Base-by-base conservation (phyloP, 352 stramenopile species). In the Globisporangium yorkense region DNA sequence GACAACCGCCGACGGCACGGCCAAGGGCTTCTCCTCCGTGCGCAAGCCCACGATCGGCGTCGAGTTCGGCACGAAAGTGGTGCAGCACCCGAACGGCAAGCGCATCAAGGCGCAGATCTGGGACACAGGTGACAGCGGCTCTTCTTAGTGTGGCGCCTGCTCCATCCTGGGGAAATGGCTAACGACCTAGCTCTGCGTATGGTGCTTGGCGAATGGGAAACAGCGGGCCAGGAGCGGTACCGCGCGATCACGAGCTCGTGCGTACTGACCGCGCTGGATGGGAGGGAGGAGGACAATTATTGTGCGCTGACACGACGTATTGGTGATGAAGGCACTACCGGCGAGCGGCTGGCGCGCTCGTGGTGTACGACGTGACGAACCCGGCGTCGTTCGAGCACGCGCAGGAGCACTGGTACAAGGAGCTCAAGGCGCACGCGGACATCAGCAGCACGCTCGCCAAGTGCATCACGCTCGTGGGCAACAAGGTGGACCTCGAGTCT, bases 61-160 rank as follows among this genome's bases (percentile, higher is more conserved):
- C 33, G 83, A 92, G 61, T 92, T 92, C 54, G 83, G 78, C 56
- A 92, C 83, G 39, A 86, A 88, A 54, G 87, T 89, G 56, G 67
- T 92, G 16, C 71, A 83, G 48, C 80, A 88, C 29, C 68, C 72
- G 7, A 89, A 90, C 54, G 83, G 83, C 45, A 89, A 84, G 51
- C 77, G 83, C 47, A 90, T 92, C 65, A 89, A 89, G 55, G 80
- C 80, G 37, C 82, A 92, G 68, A 90, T 92, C 50, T 92, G 82
- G 82, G 82, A 92, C 59, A 92, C 82, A 53, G 73, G 73, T 77
- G 61, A 9, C 31, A 9, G 31, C 31, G 31, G 1, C 24, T 27
- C 24, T 27, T 27, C 24, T 27, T 27, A 27, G 24, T 27, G 29
- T 56, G 27, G 2, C 24, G 21, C 15, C 6, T 37, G 16, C 9